phyloP scores from a whole-genome alignment of 139 green algal species.

The Spirogloea muscicola region DNA sequence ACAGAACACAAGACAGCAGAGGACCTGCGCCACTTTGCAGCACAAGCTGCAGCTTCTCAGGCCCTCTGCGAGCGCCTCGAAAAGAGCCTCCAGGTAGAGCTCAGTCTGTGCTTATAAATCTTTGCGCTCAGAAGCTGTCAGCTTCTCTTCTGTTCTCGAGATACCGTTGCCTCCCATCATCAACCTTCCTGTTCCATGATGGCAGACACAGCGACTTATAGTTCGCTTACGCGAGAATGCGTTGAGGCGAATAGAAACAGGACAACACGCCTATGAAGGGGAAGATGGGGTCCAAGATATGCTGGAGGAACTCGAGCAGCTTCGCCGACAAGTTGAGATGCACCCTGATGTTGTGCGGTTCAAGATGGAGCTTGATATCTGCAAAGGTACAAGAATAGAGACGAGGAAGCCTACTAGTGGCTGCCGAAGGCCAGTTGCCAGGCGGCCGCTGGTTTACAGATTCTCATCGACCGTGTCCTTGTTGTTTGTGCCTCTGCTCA shows the following conservation, averaged over 20 bases:
- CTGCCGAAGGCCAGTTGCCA: too few relatives aligned
- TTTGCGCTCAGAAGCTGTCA: too few relatives aligned
- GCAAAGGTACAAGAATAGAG: too few relatives aligned
- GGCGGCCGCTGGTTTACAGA: too few relatives aligned
- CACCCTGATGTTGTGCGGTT: constrained; percentile 37
- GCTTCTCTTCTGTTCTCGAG: too few relatives aligned
- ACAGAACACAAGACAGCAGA: background rate
- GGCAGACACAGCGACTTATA: constrained; percentile 47
- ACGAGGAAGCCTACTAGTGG: too few relatives aligned
- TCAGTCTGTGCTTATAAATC: background rate
- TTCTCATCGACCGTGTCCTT: too few relatives aligned
- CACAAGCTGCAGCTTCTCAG: constrained; percentile 1
- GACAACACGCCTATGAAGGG: background rate
- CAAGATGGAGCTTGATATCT: constrained; percentile 28
- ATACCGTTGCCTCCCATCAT: background rate
- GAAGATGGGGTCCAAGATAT: constrained; percentile 13
- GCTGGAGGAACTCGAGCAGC: constrained; percentile 9
- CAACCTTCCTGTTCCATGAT: background rate
- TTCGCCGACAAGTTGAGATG: constrained; percentile 19
- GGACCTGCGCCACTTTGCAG: constrained; percentile 1
- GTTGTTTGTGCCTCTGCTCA: too few relatives aligned
- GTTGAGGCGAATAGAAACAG: constrained; percentile 8
- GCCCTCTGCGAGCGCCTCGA: constrained; percentile 19
- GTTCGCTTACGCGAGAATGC: constrained; percentile 34
- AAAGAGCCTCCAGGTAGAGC: constrained; percentile 22